phyloP scores from a whole-genome alignment of 257 asterid species.

The Lycium ferocissimum region DNA sequence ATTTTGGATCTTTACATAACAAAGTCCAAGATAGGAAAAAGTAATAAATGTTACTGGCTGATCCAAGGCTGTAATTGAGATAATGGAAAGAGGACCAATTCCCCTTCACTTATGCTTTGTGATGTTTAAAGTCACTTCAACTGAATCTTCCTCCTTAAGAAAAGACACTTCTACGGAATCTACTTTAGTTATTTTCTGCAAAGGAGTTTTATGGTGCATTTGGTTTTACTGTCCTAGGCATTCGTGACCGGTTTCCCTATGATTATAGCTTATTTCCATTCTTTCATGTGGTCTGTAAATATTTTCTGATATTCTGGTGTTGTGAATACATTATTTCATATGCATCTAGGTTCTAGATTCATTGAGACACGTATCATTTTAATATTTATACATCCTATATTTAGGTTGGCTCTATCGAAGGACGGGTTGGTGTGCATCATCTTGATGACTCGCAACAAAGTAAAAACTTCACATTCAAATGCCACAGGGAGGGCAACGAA shows the following conservation, averaged over 20 bases:
- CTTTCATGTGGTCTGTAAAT: background rate
- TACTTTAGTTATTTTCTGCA: background rate
- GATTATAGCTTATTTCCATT: background rate
- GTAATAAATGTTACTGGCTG: constrained; percentile 21
- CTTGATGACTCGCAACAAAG: constrained; percentile 76
- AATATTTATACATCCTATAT: constrained; percentile 27
- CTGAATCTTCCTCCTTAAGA: background rate
- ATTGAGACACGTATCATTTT: background rate
- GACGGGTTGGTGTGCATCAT: constrained; percentile 98
- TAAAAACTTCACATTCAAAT: constrained; percentile 96
- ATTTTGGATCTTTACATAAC: background rate
- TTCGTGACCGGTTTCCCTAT: background rate
- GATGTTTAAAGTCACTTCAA: background rate
- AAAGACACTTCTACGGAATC: background rate
- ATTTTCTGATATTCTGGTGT: background rate
- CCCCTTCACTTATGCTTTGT: background rate
- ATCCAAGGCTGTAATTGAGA: background rate
- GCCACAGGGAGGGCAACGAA: constrained; percentile 93
- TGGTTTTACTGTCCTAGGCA: background rate
- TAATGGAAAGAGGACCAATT: constrained; percentile 12
- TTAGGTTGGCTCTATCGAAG: constrained; percentile 98
- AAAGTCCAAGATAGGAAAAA: background rate
- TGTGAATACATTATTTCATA: background rate
- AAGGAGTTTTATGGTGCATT: background rate
- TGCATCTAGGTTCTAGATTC: background rate